A percentile compares a stretch with the other conserved stretches of the same genome.
phyloP scores from a whole-genome alignment of 2,329 filamentous ascomycete genomes.

The Myriosclerotinia duriaeana region DNA sequence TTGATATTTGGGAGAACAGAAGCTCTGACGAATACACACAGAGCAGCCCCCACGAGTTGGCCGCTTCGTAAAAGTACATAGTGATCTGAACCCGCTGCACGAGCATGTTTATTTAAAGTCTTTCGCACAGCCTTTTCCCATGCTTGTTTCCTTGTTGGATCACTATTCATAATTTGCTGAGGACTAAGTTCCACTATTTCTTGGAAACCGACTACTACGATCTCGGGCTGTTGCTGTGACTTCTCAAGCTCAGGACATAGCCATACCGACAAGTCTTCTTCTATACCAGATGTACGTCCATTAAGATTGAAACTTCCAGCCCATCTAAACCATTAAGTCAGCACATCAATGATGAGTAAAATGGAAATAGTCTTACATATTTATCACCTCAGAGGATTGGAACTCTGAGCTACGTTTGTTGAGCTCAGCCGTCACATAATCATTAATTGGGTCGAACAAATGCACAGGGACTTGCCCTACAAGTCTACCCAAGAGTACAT shows the following conservation, averaged over 20 bases:
- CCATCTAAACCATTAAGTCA: conserved; percentile 40
- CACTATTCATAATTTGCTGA: conserved; percentile 98
- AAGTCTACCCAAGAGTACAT: conserved; percentile 82
- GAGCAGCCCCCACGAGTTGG: conserved; percentile 88
- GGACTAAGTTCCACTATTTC: conserved; percentile 98
- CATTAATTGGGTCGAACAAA: conserved; percentile 91
- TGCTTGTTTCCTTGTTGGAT: conserved; percentile 76
- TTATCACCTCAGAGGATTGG: conserved; percentile 70
- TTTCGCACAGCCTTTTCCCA: conserved; percentile 83
- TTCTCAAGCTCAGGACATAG: conserved; percentile 66
- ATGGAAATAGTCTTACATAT: conserved; percentile 50
- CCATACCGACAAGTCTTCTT: conserved; percentile 82
- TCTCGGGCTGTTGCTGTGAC: conserved; percentile 68
- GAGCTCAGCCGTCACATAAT: conserved; percentile 79
- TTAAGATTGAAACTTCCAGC: conserved; percentile 95
- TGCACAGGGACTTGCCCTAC: conserved; percentile 80
- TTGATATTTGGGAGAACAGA: conserved; percentile 80
- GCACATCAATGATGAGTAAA: not conserved
- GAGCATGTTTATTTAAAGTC: conserved; percentile 72
- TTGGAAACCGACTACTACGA: conserved; percentile 90
- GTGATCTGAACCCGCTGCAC: conserved; percentile 63
- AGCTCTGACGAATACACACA: conserved; percentile 86
- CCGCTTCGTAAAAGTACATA: conserved; percentile 91
- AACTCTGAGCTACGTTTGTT: conserved; percentile 67
- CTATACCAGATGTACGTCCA: conserved; percentile 74